A percentile compares a stretch with the other conserved stretches of the same genome.
Conservation (phyloP, 2,329 filamentous ascomycete genomes). For the Teratosphaeria gauchensis region DNA sequence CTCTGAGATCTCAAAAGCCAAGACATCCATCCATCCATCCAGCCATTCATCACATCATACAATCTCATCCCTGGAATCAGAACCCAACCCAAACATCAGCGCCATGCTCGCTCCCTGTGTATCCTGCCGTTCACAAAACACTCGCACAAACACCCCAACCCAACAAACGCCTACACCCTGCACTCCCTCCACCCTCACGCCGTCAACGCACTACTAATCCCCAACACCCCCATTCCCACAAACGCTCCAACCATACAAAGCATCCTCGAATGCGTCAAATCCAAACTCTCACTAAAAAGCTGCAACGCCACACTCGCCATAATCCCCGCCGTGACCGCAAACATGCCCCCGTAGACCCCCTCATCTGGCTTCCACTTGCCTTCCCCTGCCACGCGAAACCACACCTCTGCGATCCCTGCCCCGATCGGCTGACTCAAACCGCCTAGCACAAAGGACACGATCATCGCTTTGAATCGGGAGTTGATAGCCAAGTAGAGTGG, state of each 20-base stretch:
- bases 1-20: neutral
- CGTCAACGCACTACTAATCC: conserved; percentile 76
- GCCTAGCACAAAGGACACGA: conserved; percentile 74
- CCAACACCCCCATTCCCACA: conserved; percentile 77
- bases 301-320: conserved; percentile 91
- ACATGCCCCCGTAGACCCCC: conserved; percentile 65
- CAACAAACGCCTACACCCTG: neutral
- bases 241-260: conserved; percentile 74
- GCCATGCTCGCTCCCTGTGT: neutral
- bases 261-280: conserved; percentile 67
- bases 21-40: neutral
- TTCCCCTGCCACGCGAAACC: conserved; percentile 61
- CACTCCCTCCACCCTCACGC: conserved; percentile 29
- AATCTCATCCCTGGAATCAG: too few relatives aligned
- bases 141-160: too few relatives aligned
- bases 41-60: neutral
- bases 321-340: conserved; percentile 82
- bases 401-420: conserved; percentile 71
- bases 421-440: conserved; percentile 81
- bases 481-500: conserved; percentile 85
- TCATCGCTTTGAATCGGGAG: conserved; percentile 70
- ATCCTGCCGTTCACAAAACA: neutral
- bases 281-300: conserved; percentile 76
- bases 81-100: neutral
- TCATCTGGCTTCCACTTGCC: conserved; percentile 41